Percentiles rank a stretch among this genome's conserved stretches.
These are phyloP conservation scores for Boletus semigastroideus DNA, from an alignment of 1,284 basidiomycete genomes.

Conservation along the genomic window DNA sequence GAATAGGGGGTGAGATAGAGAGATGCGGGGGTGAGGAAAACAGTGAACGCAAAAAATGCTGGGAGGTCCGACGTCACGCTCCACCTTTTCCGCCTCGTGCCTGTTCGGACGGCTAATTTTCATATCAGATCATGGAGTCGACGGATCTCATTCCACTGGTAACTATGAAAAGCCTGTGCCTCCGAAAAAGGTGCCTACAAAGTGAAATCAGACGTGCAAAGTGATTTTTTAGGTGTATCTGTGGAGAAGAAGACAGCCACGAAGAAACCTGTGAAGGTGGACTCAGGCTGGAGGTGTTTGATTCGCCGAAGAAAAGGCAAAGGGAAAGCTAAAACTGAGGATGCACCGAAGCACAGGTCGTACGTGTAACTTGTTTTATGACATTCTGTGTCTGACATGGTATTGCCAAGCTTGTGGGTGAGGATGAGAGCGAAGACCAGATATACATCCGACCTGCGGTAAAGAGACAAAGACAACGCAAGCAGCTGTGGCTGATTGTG, in stretches of 20 bases:
- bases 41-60: no score
- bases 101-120: no score
- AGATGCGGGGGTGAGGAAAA: no score
- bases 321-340: conserved; percentile 40
- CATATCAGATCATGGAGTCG: no score
- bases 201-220: conserved; percentile 38
- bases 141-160: no score
- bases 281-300: conserved; percentile 39
- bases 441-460: conserved; percentile 42
- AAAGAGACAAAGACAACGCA: conserved; percentile 48
- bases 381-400: conserved; percentile 6
- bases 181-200: conserved; percentile 35
- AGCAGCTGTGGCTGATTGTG: conserved; percentile 57
- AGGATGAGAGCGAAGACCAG: conserved; percentile 46
- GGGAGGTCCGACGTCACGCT: no score
- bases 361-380: conserved; percentile 27
- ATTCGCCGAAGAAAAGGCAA: conserved; percentile 32
- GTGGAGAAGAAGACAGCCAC: conserved; percentile 16
- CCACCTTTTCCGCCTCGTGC: no score
- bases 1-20: no score
- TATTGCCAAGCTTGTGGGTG: conserved; percentile 33
- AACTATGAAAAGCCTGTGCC: conserved; percentile 31
- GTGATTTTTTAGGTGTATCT: conserved; percentile 28
- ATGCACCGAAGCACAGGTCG: conserved; percentile 56
- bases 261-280: conserved; percentile 33